Evolutionary conservation across 2,329 filamentous ascomycete genomes (phyloP).

Genomic region (Aphanocladium album): DNA sequence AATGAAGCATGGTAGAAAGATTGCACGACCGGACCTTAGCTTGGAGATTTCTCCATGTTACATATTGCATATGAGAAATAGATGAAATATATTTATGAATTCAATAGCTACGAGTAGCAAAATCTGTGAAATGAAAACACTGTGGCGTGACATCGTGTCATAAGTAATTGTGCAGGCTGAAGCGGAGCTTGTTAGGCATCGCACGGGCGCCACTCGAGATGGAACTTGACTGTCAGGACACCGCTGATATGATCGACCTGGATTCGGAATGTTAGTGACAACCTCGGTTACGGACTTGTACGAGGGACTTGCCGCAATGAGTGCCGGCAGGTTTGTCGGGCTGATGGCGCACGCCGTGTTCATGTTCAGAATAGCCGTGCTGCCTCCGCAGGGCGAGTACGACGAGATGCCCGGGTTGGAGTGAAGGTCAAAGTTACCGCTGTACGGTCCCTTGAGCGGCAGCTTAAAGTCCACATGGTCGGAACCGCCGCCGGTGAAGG

Average conservation of each 20-base stretch:
- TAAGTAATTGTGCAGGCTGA: neutral
- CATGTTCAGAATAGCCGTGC: conserved; percentile 25
- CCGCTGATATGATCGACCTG: conserved; percentile 23
- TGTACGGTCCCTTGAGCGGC: conserved; percentile 17
- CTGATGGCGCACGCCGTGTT: conserved; percentile 22
- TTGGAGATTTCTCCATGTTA: neutral
- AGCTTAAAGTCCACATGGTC: conserved; percentile 20
- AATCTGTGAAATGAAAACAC: neutral
- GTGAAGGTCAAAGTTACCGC: conserved; percentile 19
- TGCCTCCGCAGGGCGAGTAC: conserved; percentile 22
- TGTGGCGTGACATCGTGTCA: no score
- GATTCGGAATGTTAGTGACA: neutral
- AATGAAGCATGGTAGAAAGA: neutral
- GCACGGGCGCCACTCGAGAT: conserved; percentile 19
- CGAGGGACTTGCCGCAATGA: conserved; percentile 20
- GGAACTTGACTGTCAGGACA: conserved; percentile 21
- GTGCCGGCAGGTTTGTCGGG: conserved; percentile 18
- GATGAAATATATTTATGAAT: neutral
- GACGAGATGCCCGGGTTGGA: conserved; percentile 18
- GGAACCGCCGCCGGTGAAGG: conserved; percentile 21
- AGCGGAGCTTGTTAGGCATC: neutral
- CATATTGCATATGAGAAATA: neutral
- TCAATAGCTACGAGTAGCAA: neutral
- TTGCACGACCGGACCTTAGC: neutral
- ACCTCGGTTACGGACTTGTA: neutral